These are phyloP conservation scores for Bonnemaisonia californica DNA, from an alignment of 31 red algal species.

Conservation along the genomic window DNA sequence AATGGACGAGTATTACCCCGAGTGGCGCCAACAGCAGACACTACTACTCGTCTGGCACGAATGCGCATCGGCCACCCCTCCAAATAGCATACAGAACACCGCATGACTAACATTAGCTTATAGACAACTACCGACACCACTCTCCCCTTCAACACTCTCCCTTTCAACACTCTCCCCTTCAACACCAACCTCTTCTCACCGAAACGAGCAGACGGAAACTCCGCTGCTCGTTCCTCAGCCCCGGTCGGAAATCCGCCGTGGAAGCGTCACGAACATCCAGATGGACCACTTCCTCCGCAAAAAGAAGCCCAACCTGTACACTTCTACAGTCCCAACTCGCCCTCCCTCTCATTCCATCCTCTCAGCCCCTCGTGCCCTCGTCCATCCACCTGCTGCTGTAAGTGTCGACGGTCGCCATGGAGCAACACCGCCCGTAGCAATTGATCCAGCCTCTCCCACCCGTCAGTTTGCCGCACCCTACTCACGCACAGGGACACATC, in stretches of 20 bases:
- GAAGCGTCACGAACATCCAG: neutral
- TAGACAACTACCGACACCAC: neutral
- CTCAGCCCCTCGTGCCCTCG: neutral
- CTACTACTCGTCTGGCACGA: neutral
- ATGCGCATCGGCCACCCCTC: neutral
- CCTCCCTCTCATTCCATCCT: neutral
- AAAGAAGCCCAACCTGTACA: neutral
- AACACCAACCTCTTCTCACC: neutral
- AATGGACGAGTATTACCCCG: neutral
- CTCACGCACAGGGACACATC: neutral
- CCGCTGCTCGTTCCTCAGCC: neutral
- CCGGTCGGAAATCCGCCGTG: neutral
- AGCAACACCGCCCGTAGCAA: neutral
- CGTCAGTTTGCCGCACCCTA: neutral
- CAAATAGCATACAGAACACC: neutral
- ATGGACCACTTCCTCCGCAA: neutral
- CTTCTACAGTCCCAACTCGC: neutral
- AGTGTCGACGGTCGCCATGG: neutral
- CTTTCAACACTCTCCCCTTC: neutral
- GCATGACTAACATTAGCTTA: neutral
- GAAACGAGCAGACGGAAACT: neutral
- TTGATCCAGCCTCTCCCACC: neutral
- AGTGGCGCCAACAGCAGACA: neutral
- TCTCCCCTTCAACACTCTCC: neutral
- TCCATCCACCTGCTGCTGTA: neutral